Percentiles rank a stretch among this genome's conserved stretches.
These are phyloP conservation scores for Kernera saxatilis DNA, from an alignment of 345 rosid genomes.

Conservation along the genomic window DNA sequence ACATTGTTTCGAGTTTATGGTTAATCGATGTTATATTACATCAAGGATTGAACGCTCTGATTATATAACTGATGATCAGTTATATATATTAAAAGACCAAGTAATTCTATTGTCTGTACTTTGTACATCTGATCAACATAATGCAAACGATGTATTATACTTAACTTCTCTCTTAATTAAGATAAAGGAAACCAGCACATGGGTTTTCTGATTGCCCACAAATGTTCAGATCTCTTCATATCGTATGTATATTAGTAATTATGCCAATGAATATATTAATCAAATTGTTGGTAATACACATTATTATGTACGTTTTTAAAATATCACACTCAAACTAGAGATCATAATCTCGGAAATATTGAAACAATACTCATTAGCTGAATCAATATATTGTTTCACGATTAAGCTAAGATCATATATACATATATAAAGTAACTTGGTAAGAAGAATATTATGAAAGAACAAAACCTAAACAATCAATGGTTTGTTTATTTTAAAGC, in stretches of 20 bases:
- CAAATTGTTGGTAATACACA: not conserved
- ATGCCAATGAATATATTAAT: not conserved
- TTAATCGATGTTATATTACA: not conserved
- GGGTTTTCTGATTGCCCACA: conserved; percentile 7
- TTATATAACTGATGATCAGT: not conserved
- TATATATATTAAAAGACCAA: not conserved
- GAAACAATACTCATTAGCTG: not conserved
- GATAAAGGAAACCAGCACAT: not conserved
- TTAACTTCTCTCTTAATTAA: not conserved
- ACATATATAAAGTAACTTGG: not conserved
- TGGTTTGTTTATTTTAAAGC: conserved; percentile 6
- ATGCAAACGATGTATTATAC: not conserved
- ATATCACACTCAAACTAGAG: not conserved
- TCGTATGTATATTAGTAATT: not conserved
- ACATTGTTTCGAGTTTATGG: not conserved
- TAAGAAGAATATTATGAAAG: not conserved
- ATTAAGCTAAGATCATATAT: not conserved
- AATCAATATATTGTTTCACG: not conserved
- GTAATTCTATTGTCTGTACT: not conserved
- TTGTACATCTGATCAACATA: too few relatives aligned
- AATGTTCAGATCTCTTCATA: conserved; percentile 9
- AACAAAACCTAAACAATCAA: not conserved
- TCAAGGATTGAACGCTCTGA: not conserved
- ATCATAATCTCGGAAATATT: not conserved
- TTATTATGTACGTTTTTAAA: not conserved